These are phyloP conservation scores for Nannochloris sp. DNA, from an alignment of 139 green algal genomes.

Conservation along the genomic window DNA sequence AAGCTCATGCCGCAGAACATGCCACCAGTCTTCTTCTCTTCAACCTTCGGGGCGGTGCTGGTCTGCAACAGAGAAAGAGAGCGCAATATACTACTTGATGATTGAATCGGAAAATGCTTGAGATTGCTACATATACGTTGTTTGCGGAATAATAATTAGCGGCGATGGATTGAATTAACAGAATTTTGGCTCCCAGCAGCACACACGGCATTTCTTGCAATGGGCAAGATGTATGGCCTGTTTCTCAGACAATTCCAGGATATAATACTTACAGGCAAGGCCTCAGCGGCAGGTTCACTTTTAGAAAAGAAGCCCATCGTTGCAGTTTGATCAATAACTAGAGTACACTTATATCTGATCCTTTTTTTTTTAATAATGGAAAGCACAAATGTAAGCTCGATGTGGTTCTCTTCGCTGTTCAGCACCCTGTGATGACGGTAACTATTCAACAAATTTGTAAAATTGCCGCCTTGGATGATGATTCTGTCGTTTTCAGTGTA, in stretches of 20 bases:
- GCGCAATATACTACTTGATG: background rate
- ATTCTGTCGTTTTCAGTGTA: too few relatives aligned
- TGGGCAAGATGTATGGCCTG: background rate
- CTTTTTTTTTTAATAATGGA: background rate
- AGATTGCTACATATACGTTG: background rate
- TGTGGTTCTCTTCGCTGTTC: too few relatives aligned
- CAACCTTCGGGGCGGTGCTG: too few relatives aligned
- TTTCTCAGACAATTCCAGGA: background rate
- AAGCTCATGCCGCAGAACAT: background rate
- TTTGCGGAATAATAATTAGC: background rate
- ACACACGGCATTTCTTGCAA: background rate
- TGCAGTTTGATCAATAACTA: background rate
- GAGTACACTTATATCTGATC: background rate
- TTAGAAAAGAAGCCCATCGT: background rate
- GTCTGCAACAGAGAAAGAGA: background rate
- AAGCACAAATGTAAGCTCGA: too few relatives aligned
- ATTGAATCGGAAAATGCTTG: background rate
- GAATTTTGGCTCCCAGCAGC: background rate
- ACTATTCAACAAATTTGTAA: too few relatives aligned
- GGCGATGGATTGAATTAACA: background rate
- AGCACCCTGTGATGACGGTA: too few relatives aligned
- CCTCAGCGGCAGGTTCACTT: background rate
- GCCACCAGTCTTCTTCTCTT: background rate
- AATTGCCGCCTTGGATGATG: too few relatives aligned
- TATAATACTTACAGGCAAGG: background rate